Evolutionary conservation across 2,329 filamentous ascomycete species (phyloP), one percentile per base, ranked within the genome.

Genomic region (Colletotrichum trifolii): DNA sequence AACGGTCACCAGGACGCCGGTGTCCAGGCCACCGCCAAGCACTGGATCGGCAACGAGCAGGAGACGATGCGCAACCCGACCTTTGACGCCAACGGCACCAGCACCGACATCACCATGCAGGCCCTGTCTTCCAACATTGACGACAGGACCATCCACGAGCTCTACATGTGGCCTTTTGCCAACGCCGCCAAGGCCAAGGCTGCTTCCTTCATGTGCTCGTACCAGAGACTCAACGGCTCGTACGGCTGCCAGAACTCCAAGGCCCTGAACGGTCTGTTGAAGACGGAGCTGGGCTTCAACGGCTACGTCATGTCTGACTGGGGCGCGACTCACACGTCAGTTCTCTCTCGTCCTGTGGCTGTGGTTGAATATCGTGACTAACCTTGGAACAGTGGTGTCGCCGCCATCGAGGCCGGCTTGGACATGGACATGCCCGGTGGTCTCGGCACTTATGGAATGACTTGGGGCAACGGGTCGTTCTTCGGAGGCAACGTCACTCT

Each of bases 121-220:
- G 71, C 75, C 6, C 8, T 77, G n/a, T 76, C 73, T 5, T 64
- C 73, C 25, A 87, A 88, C 69, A 81, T 87, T 12, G 85, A 87
- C 57, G 87, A 89, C 72, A 77, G 86, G 7, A 86, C 87, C 8
- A 77, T 89, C 63, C 87, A 89, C 70, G 87, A 89, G 69, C 69
- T 76, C 1, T 76, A 77, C 69, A 75, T 76, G 40, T 76, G 75
- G 75, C 75, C 75, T 6, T 76, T 76, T 42, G 74, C 74, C 66
- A 73, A 76, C 36, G 75, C 74, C 12, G 72, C 73, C 52, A 71
- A 70, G 48, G 74, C 76, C 10, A 71, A 73, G 43, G 73, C 73
- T n/a, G 69, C 75, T 4, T 73, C 71, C 34, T 68, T 82, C 61
- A 83, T 83, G 81, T 82, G 81, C 73, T 73, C 75, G 3, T 82